Evolutionary conservation across 2,329 filamentous ascomycete species (phyloP).

Genomic region (Botrytis paeoniae): DNA sequence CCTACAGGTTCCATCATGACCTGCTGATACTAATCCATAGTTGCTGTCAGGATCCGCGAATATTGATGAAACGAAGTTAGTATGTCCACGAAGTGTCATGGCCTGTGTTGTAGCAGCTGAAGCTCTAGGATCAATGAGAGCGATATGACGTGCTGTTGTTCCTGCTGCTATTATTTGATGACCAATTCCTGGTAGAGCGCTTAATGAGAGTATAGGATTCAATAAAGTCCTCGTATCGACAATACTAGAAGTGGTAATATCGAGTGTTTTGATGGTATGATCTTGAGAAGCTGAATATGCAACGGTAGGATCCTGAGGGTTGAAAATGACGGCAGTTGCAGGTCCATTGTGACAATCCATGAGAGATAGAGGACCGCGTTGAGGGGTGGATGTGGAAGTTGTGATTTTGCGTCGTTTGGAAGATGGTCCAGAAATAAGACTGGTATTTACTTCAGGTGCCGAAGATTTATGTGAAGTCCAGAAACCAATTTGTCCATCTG

Average conservation of each 20-base stretch:
- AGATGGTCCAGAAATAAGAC: conserved; percentile 64
- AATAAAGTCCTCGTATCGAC: conserved; percentile 82
- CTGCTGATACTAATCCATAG: conserved; percentile 83
- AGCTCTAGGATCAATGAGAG: conserved; percentile 84
- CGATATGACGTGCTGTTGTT: conserved; percentile 82
- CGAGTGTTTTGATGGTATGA: conserved; percentile 86
- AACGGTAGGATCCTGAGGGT: conserved; percentile 78
- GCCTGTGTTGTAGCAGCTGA: conserved; percentile 73
- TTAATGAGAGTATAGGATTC: conserved; percentile 77
- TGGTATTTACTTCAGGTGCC: conserved; percentile 68
- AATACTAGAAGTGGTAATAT: conserved; percentile 74
- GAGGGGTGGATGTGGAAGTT: conserved; percentile 50
- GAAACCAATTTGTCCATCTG: conserved; percentile 79
- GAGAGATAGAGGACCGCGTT: conserved; percentile 75
- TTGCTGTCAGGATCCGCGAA: conserved; percentile 56
- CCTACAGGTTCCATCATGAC: conserved; percentile 86
- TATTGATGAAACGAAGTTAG: conserved; percentile 63
- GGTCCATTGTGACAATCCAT: conserved; percentile 67
- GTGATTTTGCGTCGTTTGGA: conserved; percentile 74
- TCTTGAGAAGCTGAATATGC: conserved; percentile 91
- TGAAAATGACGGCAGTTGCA: conserved; percentile 80
- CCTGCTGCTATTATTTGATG: conserved; percentile 62
- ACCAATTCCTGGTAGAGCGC: conserved; percentile 62
- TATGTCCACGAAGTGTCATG: conserved; percentile 89
- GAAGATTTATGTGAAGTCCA: conserved; percentile 81